Conservation (phyloP, 352 stramenopile genomes). For the Nothophytophthora sp. region DNA sequence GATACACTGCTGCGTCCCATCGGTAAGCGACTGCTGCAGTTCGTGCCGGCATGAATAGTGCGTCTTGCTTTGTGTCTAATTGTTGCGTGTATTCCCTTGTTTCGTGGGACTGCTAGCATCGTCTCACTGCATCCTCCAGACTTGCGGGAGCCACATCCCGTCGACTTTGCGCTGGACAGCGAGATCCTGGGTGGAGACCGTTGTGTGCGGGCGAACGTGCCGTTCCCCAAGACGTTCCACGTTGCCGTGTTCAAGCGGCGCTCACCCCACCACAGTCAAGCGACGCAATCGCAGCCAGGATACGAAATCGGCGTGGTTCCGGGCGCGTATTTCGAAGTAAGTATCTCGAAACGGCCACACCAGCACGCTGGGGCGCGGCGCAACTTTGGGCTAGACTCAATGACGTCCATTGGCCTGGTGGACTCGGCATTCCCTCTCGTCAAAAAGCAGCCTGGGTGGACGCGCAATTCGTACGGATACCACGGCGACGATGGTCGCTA, state of each 20-base stretch:
- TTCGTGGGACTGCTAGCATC: slow-evolving; percentile 15
- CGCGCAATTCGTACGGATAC: slow-evolving; percentile 65
- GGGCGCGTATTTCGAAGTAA: slow-evolving; percentile 39
- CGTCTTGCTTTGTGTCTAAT: too few relatives aligned
- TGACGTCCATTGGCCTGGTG: slow-evolving; percentile 63
- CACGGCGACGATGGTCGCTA: slow-evolving; percentile 76
- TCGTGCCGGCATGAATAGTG: too few relatives aligned
- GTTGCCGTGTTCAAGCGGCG: slow-evolving; percentile 36
- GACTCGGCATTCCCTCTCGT: slow-evolving; percentile 54
- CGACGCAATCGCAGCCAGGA: too few relatives aligned
- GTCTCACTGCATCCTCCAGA: slow-evolving; percentile 22
- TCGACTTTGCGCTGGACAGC: slow-evolving; percentile 30
- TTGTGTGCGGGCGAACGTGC: slow-evolving; percentile 29
- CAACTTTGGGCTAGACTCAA: too few relatives aligned
- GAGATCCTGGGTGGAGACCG: slow-evolving; percentile 35
- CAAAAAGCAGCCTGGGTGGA: slow-evolving; percentile 69
- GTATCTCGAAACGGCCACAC: slow-evolving; percentile 33
- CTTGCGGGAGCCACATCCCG: slow-evolving; percentile 13
- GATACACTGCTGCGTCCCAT: too few relatives aligned
- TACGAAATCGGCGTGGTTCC: slow-evolving; percentile 32
- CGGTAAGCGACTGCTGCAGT: too few relatives aligned
- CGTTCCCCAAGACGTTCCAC: slow-evolving; percentile 37
- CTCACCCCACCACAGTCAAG: too few relatives aligned
- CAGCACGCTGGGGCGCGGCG: too few relatives aligned
- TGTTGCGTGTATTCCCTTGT: slow-evolving; percentile 1